Evolutionary conservation across 2,329 filamentous ascomycete genomes (phyloP).

Genomic region (Akanthomyces lecanii): DNA sequence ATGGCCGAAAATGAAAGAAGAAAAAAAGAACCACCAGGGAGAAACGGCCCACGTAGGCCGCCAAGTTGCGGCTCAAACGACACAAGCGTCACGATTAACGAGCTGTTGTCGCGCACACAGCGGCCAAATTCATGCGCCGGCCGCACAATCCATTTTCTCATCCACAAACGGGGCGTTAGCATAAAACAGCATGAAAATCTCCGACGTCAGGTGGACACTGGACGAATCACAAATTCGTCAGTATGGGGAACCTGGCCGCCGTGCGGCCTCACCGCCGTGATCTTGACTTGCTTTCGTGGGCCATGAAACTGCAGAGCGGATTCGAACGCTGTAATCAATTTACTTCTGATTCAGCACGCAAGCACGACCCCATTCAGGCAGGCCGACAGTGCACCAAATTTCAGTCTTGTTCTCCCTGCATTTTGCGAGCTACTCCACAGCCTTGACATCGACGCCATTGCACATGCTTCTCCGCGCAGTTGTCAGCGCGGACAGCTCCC

Average conservation of each 20-base stretch:
- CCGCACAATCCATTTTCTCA: not conserved
- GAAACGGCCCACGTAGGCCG: no score
- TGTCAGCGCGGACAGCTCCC: not conserved
- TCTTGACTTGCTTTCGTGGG: not conserved
- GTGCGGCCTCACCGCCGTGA: not conserved
- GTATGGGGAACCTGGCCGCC: not conserved
- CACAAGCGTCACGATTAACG: no score
- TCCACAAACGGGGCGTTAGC: not conserved
- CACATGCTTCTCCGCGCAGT: not conserved
- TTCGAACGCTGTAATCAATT: not conserved
- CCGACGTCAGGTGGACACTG: not conserved
- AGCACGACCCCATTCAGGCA: no score
- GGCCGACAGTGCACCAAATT: no score
- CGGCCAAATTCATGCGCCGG: no score
- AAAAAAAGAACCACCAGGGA: no score
- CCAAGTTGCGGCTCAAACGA: no score
- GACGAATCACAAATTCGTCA: not conserved
- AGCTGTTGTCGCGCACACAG: no score
- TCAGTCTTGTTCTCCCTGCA: no score
- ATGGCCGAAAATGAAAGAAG: no score
- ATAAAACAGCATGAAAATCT: not conserved
- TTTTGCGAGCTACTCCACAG: not conserved
- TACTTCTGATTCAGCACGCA: not conserved
- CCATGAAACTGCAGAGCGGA: not conserved
- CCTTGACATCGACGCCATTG: not conserved